Base-by-base conservation (phyloP, 495 filamentous ascomycete species). In the Trichoderma erinaceum region DNA sequence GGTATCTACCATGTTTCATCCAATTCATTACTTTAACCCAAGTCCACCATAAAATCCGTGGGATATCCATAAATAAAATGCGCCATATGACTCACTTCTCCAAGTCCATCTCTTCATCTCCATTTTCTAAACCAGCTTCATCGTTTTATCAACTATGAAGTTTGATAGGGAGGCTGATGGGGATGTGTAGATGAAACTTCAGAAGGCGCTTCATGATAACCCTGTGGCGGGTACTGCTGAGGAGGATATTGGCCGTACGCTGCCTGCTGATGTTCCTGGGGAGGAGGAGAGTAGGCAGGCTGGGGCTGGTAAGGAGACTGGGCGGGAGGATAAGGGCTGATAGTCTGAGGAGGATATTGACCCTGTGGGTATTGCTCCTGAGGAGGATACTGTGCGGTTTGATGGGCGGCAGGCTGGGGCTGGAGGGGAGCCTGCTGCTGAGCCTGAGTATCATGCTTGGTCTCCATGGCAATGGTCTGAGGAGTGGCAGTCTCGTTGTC, bases 401-500 rank as follows among this genome's bases (percentile, higher is more conserved):
- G 29, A 29, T 29, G 29, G 29, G 29, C 29, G 4, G 67, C 16
- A 4, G 27, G 32, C 67, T 65, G 68, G 10, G 65, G 50, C 52
- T 69, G 70, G 27, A 46, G 38, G n/a, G 52, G 61, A 13, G 41
- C 68, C 41, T 75, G 72, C n/a, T 72, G 72, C 61, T 76, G 69
- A 46, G 64, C 41, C 44, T 71, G 71, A 44, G 73, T 70, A 13
- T 69, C 69, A 10, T 68, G 68, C 10, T 35, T 52, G 41, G 71
- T 43, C 35, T 77, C 41, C 35, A 41, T 3, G 73, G 75, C 13
- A 70, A 67, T 44, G 48, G 48, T 64, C 48, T 68, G 65, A 16
- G 69, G 63, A 48, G 68, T 67, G 13, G 69, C 74, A 1, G 50
- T 66, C 4, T 73, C 73, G 66, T 76, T 73, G 23, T 73, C 69